These are phyloP conservation scores for Elasticomyces elasticus DNA, from an alignment of 495 filamentous ascomycete species.

Conservation along the genomic window DNA sequence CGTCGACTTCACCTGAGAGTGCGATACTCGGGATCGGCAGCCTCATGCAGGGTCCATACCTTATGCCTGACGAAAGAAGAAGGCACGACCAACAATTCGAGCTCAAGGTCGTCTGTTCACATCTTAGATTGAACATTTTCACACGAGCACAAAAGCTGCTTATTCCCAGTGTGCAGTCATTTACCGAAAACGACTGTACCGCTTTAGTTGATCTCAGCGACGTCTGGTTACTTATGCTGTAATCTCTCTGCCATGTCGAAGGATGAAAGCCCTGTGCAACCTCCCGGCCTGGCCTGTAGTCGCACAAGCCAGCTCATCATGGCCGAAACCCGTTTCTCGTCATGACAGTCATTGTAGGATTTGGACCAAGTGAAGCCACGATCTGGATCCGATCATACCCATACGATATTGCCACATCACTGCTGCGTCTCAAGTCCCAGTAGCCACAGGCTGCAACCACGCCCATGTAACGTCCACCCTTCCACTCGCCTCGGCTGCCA, in stretches of 20 bases:
- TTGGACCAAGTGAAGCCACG: background rate
- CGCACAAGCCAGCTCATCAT: background rate
- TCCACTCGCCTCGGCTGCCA: conserved; percentile 48
- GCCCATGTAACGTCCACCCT: conserved; percentile 56
- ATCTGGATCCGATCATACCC: background rate
- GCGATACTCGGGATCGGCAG: background rate
- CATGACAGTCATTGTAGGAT: background rate
- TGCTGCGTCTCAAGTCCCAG: conserved; percentile 3
- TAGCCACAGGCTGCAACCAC: conserved; percentile 42
- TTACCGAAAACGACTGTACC: too few relatives aligned
- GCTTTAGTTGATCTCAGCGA: too few relatives aligned
- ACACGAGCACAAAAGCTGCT: too few relatives aligned
- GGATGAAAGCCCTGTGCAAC: background rate
- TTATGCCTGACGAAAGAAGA: background rate
- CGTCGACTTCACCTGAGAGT: background rate
- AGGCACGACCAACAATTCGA: background rate
- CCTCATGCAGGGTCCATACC: background rate
- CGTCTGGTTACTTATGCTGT: too few relatives aligned
- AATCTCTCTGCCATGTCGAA: too few relatives aligned
- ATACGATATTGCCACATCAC: background rate
- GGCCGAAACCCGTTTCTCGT: background rate
- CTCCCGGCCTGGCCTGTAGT: background rate
- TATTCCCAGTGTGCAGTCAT: too few relatives aligned
- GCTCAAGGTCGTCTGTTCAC: too few relatives aligned
- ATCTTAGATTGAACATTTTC: too few relatives aligned